A percentile compares a stretch with the other conserved stretches of the same genome.
These are phyloP conservation scores for Fusarium concolor DNA, from an alignment of 2,329 filamentous ascomycete genomes.

Conservation along the genomic window DNA sequence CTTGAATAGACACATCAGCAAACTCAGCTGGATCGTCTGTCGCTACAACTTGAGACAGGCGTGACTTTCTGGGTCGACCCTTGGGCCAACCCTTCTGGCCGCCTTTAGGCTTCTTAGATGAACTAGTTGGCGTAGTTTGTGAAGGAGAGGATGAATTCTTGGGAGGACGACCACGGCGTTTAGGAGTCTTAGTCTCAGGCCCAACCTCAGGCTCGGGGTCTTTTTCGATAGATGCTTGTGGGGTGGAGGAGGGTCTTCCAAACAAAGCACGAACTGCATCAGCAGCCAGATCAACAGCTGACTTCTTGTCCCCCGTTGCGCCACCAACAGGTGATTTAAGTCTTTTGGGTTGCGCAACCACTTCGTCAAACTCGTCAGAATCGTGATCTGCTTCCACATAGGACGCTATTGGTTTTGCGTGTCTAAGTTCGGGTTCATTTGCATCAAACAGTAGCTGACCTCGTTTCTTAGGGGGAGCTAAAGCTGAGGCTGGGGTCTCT, in stretches of 20 bases:
- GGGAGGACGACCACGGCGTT: slow-evolving; percentile 50
- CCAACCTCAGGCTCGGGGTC: slow-evolving; percentile 3
- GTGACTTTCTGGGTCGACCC: slow-evolving; percentile 48
- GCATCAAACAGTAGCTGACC: slow-evolving; percentile 52
- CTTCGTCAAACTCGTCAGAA: slow-evolving; percentile 56
- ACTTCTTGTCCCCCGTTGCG: slow-evolving; percentile 12
- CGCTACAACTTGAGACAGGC: slow-evolving; percentile 25
- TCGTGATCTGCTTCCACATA: slow-evolving; percentile 63
- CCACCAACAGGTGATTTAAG: slow-evolving; percentile 12
- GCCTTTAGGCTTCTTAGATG: slow-evolving; percentile 37
- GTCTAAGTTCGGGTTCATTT: slow-evolving; percentile 62
- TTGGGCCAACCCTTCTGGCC: slow-evolving; percentile 43
- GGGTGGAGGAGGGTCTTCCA: slow-evolving; percentile 22
- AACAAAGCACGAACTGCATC: slow-evolving; percentile 50
- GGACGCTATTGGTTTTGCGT: slow-evolving; percentile 63
- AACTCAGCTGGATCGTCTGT: slow-evolving; percentile 4
- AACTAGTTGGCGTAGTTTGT: slow-evolving; percentile 2
- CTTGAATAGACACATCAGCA: not conserved
- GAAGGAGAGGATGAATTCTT: slow-evolving; percentile 39
- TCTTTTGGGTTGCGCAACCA: slow-evolving; percentile 49
- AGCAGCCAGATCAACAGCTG: slow-evolving; percentile 56
- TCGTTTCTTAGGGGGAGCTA: slow-evolving; percentile 34
- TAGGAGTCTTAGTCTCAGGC: slow-evolving; percentile 25
- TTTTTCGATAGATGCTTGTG: not conserved
- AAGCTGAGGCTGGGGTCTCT: not conserved